Evolutionary conservation across 768 basidiomycete genomes (phyloP).

Genomic region (Naganishia onofrii): DNA sequence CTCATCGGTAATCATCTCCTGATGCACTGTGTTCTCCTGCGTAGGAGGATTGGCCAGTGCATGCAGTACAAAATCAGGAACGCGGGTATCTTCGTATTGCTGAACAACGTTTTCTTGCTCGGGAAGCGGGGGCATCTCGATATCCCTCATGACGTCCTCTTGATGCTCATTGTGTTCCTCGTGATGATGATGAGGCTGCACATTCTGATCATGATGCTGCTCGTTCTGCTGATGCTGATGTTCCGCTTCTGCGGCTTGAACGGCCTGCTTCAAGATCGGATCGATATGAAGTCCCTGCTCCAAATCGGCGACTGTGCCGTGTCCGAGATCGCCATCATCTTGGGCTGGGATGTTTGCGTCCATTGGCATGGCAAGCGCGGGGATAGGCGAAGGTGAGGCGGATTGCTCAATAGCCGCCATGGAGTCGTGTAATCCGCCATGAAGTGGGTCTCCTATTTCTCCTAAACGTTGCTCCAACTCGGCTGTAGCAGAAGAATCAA

Average conservation of each 20-base stretch:
- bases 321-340: not conserved
- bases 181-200: not conserved
- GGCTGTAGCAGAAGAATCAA: not conserved
- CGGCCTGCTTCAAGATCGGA: slow-evolving; percentile 25
- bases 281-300: slow-evolving; percentile 22
- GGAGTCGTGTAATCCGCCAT: slow-evolving; percentile 5
- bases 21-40: not conserved
- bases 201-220: slow-evolving; percentile 4
- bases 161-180: not conserved
- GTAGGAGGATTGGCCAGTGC: not conserved
- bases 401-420: slow-evolving; percentile 9
- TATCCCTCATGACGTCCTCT: slow-evolving; percentile 9
- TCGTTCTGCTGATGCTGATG: slow-evolving; percentile 1
- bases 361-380: not conserved
- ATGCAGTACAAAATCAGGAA: not conserved
- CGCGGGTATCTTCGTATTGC: slow-evolving; percentile 1
- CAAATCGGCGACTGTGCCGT: not conserved
- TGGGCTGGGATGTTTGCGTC: not conserved
- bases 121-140: not conserved
- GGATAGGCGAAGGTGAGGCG: slow-evolving; percentile 13
- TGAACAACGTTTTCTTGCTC: not conserved
- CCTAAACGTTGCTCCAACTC: slow-evolving; percentile 20
- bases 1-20: not conserved
- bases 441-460: slow-evolving; percentile 20
- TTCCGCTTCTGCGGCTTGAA: slow-evolving; percentile 15